Evolutionary conservation across 2,329 filamentous ascomycete species (phyloP), one percentile per base, ranked within the genome.

Genomic region (Myriosclerotinia curreyana): DNA sequence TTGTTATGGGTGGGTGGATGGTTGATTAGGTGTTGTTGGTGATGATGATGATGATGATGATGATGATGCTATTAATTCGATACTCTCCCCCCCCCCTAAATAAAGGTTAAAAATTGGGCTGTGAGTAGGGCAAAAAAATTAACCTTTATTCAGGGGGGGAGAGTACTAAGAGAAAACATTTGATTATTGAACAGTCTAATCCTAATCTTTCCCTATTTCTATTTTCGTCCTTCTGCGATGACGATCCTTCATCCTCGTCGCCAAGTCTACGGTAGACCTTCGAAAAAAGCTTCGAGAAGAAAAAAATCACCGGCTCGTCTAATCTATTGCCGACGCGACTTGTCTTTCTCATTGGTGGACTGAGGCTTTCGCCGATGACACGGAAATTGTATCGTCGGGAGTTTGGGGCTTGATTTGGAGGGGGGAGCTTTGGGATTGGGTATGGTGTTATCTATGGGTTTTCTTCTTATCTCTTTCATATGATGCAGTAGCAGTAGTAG

Each of bases 401-500:
- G 4, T 25, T 20, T n/a, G 40, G 20, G 42, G 55, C 9, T 36
- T 34, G 25, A 4, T 12, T 25, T 22, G 42, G 20, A 42, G 55
- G 55, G 17, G 36, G 9, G n/a, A 8, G 5, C n/a, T 31, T 40
- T 20, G 52, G 14, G 20, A 40, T 42, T 60, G 15, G 58, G 22
- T 7, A 42, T 53, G 36, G 46, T 40, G 34, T 52, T 61, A 53
- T 61, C 58, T 60, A 20, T 34, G 11, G 15, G 12, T 28, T 40
- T 34, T 5, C 36, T 34, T 12, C 59, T 61, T 61, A 61, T 53
- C 59, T 61, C 36, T 52, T 22, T 53, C 36, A 11, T 46, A 14
- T 42, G 22, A 49, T 14, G 38, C 15, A n/a, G n/a, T n/a, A n/a
- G n/a, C n/a, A n/a, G n/a, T n/a, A n/a, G n/a, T n/a, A n/a, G 40